phyloP scores from a whole-genome alignment of 257 asterid species.

The Jacaranda mimosifolia region DNA sequence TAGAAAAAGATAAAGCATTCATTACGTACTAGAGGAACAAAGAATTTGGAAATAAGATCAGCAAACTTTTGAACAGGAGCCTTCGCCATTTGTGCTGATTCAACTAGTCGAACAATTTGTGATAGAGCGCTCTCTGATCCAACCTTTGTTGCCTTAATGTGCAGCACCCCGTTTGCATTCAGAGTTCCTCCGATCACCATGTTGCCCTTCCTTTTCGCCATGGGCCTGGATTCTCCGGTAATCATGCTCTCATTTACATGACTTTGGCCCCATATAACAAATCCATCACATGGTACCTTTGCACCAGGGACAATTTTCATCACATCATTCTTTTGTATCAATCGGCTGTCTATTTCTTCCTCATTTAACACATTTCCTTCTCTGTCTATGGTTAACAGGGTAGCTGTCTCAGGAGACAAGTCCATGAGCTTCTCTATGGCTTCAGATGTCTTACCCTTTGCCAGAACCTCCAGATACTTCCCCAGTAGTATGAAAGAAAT shows the following conservation, averaged over 20 bases:
- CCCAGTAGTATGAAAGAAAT: constrained; percentile 72
- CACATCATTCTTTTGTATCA: constrained; percentile 66
- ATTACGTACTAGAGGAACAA: constrained; percentile 62
- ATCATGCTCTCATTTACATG: constrained; percentile 75
- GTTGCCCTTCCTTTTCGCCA: constrained; percentile 56
- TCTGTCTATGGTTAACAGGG: constrained; percentile 45
- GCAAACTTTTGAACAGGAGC: constrained; percentile 78
- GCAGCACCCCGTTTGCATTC: constrained; percentile 62
- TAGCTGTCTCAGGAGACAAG: constrained; percentile 65
- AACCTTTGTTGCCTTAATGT: constrained; percentile 64
- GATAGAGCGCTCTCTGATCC: constrained; percentile 78
- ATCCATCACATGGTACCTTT: constrained; percentile 69
- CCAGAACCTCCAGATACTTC: constrained; percentile 72
- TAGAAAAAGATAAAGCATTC: not conserved
- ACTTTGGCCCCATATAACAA: constrained; percentile 69
- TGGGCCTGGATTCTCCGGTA: constrained; percentile 71
- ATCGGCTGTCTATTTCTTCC: constrained; percentile 62
- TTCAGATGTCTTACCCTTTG: constrained; percentile 75
- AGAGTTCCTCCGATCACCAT: constrained; percentile 71
- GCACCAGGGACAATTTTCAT: constrained; percentile 74
- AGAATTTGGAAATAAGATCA: constrained; percentile 67
- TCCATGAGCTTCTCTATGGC: constrained; percentile 76
- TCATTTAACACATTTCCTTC: constrained; percentile 56
- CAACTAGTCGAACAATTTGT: constrained; percentile 69
- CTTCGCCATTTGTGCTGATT: constrained; percentile 73